Evolutionary conservation across 164 flowering plant species (phyloP).

Genomic region (Tetrastigma voinierianum): DNA sequence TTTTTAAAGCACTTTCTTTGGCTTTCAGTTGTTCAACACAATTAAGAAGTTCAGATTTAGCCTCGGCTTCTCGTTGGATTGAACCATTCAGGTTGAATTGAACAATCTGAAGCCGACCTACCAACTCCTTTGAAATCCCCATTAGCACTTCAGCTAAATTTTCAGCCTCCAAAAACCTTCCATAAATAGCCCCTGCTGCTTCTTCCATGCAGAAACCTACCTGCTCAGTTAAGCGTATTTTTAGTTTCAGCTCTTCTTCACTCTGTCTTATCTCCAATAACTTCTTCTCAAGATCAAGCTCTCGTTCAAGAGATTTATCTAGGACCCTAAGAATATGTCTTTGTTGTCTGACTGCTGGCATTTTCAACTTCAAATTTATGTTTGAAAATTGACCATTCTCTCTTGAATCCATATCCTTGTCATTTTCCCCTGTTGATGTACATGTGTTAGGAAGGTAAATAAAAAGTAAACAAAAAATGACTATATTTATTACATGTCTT

Average conservation of each 20-base stretch:
- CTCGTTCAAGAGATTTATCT: conserved; percentile 85
- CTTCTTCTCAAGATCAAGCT: conserved; percentile 80
- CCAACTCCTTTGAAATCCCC: conserved; percentile 59
- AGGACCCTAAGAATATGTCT: conserved; percentile 65
- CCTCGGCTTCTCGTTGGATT: conserved; percentile 51
- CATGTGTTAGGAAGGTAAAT: conserved; percentile 7
- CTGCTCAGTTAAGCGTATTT: conserved; percentile 48
- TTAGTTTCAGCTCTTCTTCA: conserved; percentile 62
- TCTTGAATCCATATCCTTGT: conserved; percentile 20
- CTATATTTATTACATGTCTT: neutral
- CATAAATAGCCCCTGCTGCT: conserved; percentile 44
- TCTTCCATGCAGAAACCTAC: conserved; percentile 55
- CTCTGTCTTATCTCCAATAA: conserved; percentile 44
- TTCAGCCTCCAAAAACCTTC: conserved; percentile 71
- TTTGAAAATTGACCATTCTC: conserved; percentile 28
- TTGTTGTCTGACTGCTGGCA: conserved; percentile 62
- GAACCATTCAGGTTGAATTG: conserved; percentile 57
- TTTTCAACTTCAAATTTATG: conserved; percentile 35
- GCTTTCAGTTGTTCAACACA: conserved; percentile 31
- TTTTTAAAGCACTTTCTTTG: conserved; percentile 32
- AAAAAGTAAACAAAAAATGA: neutral
- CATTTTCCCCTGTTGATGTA: conserved; percentile 37
- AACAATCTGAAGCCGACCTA: conserved; percentile 49
- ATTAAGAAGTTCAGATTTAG: conserved; percentile 40
- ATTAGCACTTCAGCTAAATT: conserved; percentile 57